phyloP scores from a whole-genome alignment of 176 grass and related monocot genomes.

The Avena sativa region DNA sequence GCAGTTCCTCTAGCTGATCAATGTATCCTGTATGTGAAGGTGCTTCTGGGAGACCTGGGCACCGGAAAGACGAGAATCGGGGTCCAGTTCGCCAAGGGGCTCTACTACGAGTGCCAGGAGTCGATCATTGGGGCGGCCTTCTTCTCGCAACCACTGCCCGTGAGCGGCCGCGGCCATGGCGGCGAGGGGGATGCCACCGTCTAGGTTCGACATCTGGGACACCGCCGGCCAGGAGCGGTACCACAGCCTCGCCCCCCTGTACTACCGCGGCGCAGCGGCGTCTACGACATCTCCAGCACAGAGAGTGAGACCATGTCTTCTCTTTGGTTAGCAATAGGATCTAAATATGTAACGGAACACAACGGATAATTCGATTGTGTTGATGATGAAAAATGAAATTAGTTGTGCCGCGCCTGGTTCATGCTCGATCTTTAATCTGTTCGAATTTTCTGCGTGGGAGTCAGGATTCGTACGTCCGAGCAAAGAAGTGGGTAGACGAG shows the following conservation, averaged over 20 bases:
- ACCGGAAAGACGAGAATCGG: constrained; percentile 87
- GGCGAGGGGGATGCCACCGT: constrained; percentile 64
- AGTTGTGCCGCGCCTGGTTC: background rate
- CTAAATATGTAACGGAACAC: background rate
- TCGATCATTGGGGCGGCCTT: constrained; percentile 81
- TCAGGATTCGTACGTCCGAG: constrained; percentile 61
- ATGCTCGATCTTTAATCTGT: background rate
- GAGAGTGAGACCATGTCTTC: constrained; percentile 2
- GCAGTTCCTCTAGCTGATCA: background rate
- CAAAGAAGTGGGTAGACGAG: constrained; percentile 69
- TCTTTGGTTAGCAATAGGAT: background rate
- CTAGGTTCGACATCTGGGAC: constrained; percentile 86
- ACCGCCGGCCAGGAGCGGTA: constrained; percentile 83
- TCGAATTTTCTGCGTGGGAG: background rate
- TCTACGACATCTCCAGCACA: constrained; percentile 76
- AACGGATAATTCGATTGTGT: no score
- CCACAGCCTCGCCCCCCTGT: constrained; percentile 87
- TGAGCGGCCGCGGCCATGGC: constrained; percentile 42
- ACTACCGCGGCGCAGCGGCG: constrained; percentile 77
- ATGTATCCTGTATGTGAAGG: background rate
- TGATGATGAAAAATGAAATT: background rate
- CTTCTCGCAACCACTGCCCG: constrained; percentile 71
- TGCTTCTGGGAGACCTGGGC: constrained; percentile 80
- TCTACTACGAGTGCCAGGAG: constrained; percentile 76
- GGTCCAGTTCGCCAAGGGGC: constrained; percentile 19